These are phyloP conservation scores for Alternaria triticina DNA, from an alignment of 2,329 filamentous ascomycete genomes.

Conservation along the genomic window DNA sequence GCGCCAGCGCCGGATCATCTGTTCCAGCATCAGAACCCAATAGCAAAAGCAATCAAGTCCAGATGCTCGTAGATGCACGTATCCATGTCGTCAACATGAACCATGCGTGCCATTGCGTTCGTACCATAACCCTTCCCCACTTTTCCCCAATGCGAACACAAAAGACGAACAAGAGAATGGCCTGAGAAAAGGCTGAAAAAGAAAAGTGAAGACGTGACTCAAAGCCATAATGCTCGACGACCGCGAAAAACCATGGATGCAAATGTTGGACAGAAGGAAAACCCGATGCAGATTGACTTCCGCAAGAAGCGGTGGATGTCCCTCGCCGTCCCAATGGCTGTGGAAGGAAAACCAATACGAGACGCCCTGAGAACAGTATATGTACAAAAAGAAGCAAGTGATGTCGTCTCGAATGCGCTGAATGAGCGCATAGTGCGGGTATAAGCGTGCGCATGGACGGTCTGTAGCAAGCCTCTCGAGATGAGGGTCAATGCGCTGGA, in stretches of 20 bases:
- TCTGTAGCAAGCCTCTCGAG: constrained; percentile 13
- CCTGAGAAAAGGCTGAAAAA: constrained; percentile 21
- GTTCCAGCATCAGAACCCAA: constrained; percentile 29
- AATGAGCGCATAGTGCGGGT: constrained; percentile 17
- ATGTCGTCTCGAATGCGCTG: constrained; percentile 12
- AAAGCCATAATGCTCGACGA: constrained; percentile 2
- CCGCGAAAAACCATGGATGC: constrained; percentile 5
- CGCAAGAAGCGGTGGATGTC: constrained; percentile 14
- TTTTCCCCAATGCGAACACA: constrained; percentile 24
- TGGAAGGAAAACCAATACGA: constrained; percentile 19
- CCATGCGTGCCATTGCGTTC: constrained; percentile 14
- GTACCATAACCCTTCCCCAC: constrained; percentile 11
- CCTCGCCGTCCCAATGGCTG: constrained; percentile 18
- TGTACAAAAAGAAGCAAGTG: constrained; percentile 35
- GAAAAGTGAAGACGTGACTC: constrained; percentile 13
- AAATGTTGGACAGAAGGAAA: constrained; percentile 16
- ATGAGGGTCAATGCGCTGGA: constrained; percentile 20
- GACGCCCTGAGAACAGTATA: constrained; percentile 29
- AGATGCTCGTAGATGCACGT: constrained; percentile 14
- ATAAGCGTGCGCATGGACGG: constrained; percentile 8
- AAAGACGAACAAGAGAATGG: constrained; percentile 21
- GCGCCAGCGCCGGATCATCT: constrained; percentile 40
- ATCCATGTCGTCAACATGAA: constrained; percentile 13
- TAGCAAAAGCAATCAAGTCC: constrained; percentile 35
- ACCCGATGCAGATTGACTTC: constrained; percentile 20